Percentiles rank a stretch among this genome's conserved stretches.
Conservation (phyloP, 176 grass and related monocot genomes). For the Oryza glaberrima region DNA sequence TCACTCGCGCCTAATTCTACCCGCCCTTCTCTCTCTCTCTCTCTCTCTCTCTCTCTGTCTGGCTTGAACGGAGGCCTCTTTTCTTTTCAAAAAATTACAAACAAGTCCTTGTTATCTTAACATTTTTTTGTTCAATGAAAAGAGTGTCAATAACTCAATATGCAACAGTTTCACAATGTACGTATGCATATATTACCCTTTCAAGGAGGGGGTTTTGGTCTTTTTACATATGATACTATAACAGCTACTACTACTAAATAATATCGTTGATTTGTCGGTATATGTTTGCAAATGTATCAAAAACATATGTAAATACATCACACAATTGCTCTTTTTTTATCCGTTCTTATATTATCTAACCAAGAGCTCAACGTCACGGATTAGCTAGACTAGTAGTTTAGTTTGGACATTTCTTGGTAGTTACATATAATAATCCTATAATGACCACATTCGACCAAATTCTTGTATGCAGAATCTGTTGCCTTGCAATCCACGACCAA, state of each 20-base stretch:
- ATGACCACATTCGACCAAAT: constrained; percentile 1
- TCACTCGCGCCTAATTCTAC: constrained; percentile 3
- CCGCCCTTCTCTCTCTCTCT: neutral
- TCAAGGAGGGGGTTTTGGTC: neutral
- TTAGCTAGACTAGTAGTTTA: neutral
- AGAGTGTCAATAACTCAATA: neutral
- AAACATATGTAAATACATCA: neutral
- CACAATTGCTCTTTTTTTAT: neutral
- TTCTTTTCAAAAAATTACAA: neutral
- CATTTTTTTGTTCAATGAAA: neutral
- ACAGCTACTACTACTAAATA: neutral
- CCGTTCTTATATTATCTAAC: neutral
- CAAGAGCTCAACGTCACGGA: constrained; percentile 7
- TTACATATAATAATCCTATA: constrained; percentile 28
- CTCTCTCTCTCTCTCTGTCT: neutral
- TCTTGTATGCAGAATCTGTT: neutral
- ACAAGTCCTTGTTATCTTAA: neutral
- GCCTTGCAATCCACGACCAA: constrained; percentile 21
- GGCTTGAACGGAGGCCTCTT: neutral
- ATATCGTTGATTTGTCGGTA: neutral
- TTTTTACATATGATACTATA: neutral
- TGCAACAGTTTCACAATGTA: neutral
- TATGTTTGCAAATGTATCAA: neutral
- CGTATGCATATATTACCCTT: neutral
- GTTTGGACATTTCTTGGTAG: constrained; percentile 1